Conservation (phyloP, 148 eudicot genomes). For the Cornus kousa region DNA sequence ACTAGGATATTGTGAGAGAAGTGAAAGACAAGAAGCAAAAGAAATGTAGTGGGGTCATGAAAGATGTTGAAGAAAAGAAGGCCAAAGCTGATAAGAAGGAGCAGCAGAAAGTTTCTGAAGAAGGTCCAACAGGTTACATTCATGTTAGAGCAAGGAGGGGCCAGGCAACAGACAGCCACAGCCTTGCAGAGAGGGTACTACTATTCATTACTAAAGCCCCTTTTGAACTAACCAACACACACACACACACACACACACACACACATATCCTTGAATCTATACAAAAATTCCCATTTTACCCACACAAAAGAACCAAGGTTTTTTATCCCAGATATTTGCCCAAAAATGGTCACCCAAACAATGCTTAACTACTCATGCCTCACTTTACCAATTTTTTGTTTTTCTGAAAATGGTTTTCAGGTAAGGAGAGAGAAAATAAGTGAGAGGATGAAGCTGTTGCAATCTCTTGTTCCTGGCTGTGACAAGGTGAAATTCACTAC, state of each 20-base stretch:
- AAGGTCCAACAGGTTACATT: slow-evolving; percentile 61
- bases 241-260: too few relatives aligned
- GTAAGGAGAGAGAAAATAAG: slow-evolving; percentile 87
- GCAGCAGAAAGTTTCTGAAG: slow-evolving; percentile 26
- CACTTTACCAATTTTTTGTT: neutral
- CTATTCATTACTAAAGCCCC: neutral
- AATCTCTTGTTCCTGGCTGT: slow-evolving; percentile 90
- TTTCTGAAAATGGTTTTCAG: slow-evolving; percentile 26
- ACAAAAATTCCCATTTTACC: neutral
- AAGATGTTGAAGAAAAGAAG: slow-evolving; percentile 30
- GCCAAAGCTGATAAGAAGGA: slow-evolving; percentile 2
- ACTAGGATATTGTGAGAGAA: slow-evolving; percentile 28
- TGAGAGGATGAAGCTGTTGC: slow-evolving; percentile 76
- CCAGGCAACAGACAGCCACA: slow-evolving; percentile 91
- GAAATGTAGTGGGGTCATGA: slow-evolving; percentile 20
- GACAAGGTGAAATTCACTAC: slow-evolving; percentile 51
- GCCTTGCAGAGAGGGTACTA: slow-evolving; percentile 94
- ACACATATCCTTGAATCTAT: neutral
- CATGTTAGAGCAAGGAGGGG: slow-evolving; percentile 96
- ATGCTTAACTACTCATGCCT: neutral
- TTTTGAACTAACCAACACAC: neutral
- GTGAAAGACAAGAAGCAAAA: slow-evolving; percentile 48
- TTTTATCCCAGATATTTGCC: neutral
- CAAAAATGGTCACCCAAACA: neutral
- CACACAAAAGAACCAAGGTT: neutral